Percentiles rank a stretch among this genome's conserved stretches.
Conservation (phyloP, 371 early-diverging fungal species). For the Mycotypha africana region DNA sequence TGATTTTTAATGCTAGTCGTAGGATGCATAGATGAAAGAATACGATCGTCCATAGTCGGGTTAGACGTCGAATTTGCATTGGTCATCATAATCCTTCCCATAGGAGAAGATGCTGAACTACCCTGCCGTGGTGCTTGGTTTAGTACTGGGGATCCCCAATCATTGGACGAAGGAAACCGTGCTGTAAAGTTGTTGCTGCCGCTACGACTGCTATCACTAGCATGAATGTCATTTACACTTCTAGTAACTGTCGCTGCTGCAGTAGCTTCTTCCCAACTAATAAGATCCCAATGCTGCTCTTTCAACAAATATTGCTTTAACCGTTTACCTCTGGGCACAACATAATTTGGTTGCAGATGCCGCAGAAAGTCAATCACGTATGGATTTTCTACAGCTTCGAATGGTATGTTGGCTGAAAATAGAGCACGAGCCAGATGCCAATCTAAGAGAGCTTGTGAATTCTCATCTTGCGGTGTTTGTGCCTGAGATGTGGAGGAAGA, state of each 20-base stretch:
- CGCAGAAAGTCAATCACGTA: conserved; percentile 24
- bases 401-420: conserved; percentile 27
- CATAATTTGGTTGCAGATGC: conserved; percentile 30
- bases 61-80: no score
- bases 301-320: conserved; percentile 32
- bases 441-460: conserved; percentile 19
- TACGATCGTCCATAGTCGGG: neutral
- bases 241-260: no score
- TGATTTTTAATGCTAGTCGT: no score
- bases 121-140: no score
- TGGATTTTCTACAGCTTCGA: conserved; percentile 27
- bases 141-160: no score
- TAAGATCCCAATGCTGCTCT: conserved; percentile 36
- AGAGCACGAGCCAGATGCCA: conserved; percentile 34
- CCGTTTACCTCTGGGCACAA: conserved; percentile 17
- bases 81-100: no score
- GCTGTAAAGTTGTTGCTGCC: no score
- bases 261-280: conserved; percentile 8
- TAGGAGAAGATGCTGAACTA: no score
- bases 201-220: no score
- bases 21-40: conserved; percentile 5
- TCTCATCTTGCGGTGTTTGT: neutral
- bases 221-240: no score
- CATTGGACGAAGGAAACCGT: no score
- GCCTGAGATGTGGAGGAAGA: neutral